phyloP scores from a whole-genome alignment of 129 eudicot genomes.

The Centaurea solstitialis region DNA sequence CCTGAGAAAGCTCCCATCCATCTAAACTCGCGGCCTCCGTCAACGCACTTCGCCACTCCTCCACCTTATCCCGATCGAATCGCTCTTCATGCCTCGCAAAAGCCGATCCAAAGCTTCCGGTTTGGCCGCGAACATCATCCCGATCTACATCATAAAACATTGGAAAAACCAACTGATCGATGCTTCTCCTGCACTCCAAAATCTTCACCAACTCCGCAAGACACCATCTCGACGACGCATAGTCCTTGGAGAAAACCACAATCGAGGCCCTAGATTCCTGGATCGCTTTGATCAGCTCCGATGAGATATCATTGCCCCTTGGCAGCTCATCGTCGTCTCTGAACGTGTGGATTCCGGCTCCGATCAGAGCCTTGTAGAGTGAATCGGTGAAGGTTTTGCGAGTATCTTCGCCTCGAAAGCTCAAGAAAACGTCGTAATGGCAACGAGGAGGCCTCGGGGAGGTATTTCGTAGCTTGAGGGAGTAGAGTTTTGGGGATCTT shows the following conservation, averaged over 20 bases:
- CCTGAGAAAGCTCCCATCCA: neutral
- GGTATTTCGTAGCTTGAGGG: neutral
- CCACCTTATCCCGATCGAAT: neutral
- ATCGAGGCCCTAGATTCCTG: slow-evolving; percentile 2
- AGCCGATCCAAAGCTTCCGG: neutral
- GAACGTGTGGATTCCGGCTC: slow-evolving; percentile 6
- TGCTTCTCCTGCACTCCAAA: neutral
- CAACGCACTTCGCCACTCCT: neutral
- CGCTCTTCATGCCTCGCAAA: neutral
- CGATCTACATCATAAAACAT: slow-evolving; percentile 6
- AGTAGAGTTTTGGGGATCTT: neutral
- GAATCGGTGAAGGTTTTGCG: neutral
- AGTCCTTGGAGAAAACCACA: slow-evolving; percentile 1
- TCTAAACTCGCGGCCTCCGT: neutral
- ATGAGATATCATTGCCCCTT: neutral
- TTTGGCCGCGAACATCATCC: neutral
- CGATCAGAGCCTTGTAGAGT: slow-evolving; percentile 13
- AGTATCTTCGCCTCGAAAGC: neutral
- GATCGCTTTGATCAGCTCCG: slow-evolving; percentile 6
- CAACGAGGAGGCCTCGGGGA: neutral
- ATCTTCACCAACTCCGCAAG: slow-evolving; percentile 4
- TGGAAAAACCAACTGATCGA: neutral
- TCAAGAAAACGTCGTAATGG: slow-evolving; percentile 5
- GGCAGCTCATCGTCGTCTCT: slow-evolving; percentile 12
- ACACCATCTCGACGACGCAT: slow-evolving; percentile 6